Evolutionary conservation across 106 monocot genomes (phyloP).

Genomic region (Acorus gramineus): DNA sequence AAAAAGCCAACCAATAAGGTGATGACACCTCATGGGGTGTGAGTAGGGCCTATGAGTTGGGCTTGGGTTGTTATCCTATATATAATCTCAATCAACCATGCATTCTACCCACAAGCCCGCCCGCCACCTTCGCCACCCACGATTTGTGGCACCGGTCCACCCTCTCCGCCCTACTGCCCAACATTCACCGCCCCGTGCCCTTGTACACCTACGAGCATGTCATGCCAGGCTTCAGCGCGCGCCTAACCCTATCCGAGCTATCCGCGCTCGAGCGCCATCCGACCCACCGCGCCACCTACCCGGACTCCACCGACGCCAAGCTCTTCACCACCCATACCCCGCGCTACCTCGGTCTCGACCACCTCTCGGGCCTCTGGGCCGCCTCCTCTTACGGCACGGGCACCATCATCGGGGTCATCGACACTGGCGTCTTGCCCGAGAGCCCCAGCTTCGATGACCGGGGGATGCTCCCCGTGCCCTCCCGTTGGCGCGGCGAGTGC

Average conservation of each 20-base stretch:
- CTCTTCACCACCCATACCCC: slow-evolving; percentile 47
- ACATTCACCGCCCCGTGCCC: background rate
- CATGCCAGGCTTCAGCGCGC: slow-evolving; percentile 37
- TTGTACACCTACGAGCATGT: slow-evolving; percentile 40
- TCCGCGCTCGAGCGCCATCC: slow-evolving; percentile 12
- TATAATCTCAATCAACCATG: no score
- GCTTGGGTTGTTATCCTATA: no score
- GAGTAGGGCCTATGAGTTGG: no score
- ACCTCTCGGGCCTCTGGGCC: slow-evolving; percentile 29
- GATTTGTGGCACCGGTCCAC: no score
- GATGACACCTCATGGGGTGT: no score
- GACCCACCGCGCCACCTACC: slow-evolving; percentile 31
- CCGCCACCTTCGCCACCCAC: no score
- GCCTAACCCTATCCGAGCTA: slow-evolving; percentile 28
- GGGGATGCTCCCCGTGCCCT: slow-evolving; percentile 27
- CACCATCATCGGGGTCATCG: slow-evolving; percentile 28
- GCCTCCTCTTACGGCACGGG: slow-evolving; percentile 17
- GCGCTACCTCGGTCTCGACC: slow-evolving; percentile 37
- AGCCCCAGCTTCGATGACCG: slow-evolving; percentile 29
- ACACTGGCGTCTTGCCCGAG: slow-evolving; percentile 39
- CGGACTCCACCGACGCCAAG: slow-evolving; percentile 12
- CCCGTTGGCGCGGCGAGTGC: slow-evolving; percentile 45
- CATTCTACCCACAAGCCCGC: no score
- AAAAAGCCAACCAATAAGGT: no score
- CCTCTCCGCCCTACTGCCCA: no score